Percentiles rank a stretch among this genome's conserved stretches.
phyloP scores from a whole-genome alignment of 345 rosid genomes.

The Hibiscus tridactylites region DNA sequence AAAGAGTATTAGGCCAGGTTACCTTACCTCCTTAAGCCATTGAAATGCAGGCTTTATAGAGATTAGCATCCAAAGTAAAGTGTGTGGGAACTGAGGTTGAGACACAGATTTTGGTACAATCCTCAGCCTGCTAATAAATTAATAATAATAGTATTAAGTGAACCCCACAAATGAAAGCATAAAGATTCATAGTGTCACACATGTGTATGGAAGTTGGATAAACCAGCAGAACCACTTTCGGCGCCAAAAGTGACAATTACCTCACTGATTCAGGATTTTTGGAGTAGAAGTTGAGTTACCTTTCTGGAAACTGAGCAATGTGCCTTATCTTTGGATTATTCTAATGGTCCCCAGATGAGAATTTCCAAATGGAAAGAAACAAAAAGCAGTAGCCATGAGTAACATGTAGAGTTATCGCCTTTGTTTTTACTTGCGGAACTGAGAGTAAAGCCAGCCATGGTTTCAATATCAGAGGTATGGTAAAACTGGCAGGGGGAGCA shows the following conservation, averaged over 20 bases:
- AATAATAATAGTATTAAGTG: no score
- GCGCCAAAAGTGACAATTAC: neutral
- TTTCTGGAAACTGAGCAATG: neutral
- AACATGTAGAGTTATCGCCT: neutral
- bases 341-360: neutral
- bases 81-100: no score
- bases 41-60: no score
- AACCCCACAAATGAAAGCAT: no score
- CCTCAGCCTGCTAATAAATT: no score
- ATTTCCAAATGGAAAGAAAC: neutral
- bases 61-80: no score
- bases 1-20: neutral
- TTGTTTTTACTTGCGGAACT: neutral
- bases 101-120: no score
- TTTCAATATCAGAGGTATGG: neutral
- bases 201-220: no score
- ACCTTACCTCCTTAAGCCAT: neutral
- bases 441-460: neutral
- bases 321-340: neutral
- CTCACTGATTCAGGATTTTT: neutral
- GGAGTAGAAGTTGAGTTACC: neutral
- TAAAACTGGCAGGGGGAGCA: neutral
- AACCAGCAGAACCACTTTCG: neutral
- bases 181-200: no score
- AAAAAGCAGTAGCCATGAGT: neutral